Conservation (phyloP, 2,329 filamentous ascomycete species). For the Paraphaeosphaeria minitans region DNA sequence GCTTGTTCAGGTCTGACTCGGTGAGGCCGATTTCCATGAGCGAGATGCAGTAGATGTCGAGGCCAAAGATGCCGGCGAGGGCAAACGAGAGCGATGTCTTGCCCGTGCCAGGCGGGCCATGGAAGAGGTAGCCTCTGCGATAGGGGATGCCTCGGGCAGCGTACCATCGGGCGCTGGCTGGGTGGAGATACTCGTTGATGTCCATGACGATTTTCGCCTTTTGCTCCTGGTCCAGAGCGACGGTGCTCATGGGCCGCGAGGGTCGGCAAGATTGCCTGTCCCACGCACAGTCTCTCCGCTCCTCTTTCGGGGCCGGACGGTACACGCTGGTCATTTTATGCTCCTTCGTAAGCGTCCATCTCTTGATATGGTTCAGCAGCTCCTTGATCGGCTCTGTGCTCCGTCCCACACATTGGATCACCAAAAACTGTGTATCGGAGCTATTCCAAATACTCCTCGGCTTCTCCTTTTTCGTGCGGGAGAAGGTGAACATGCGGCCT, state of each 20-base stretch:
- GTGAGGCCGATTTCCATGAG: slow-evolving; percentile 72
- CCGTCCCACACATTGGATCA: slow-evolving; percentile 55
- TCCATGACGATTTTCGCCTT: slow-evolving; percentile 71
- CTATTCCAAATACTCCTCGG: slow-evolving; percentile 25
- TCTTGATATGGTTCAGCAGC: slow-evolving; percentile 52
- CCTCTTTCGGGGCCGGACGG: slow-evolving; percentile 52
- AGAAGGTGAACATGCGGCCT: slow-evolving; percentile 49
- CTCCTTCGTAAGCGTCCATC: slow-evolving; percentile 50
- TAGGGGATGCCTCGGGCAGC: slow-evolving; percentile 80
- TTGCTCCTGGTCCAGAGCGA: slow-evolving; percentile 71
- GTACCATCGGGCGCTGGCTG: slow-evolving; percentile 78
- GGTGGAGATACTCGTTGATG: slow-evolving; percentile 78
- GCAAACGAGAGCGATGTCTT: slow-evolving; percentile 62
- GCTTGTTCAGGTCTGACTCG: slow-evolving; percentile 63
- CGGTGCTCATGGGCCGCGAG: slow-evolving; percentile 73
- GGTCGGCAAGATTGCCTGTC: slow-evolving; percentile 59
- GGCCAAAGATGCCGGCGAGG: slow-evolving; percentile 54
- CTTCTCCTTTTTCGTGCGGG: slow-evolving; percentile 42
- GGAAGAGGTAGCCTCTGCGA: slow-evolving; percentile 78
- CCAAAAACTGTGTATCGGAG: slow-evolving; percentile 49
- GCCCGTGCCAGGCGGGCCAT: slow-evolving; percentile 80
- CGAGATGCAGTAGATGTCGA: slow-evolving; percentile 54
- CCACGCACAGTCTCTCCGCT: slow-evolving; percentile 44
- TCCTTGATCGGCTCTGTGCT: slow-evolving; percentile 56
- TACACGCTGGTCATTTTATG: slow-evolving; percentile 53